A percentile compares a stretch with the other conserved stretches of the same genome.
Conservation (phyloP, 306 rosid genomes). For the Inga laurina region DNA sequence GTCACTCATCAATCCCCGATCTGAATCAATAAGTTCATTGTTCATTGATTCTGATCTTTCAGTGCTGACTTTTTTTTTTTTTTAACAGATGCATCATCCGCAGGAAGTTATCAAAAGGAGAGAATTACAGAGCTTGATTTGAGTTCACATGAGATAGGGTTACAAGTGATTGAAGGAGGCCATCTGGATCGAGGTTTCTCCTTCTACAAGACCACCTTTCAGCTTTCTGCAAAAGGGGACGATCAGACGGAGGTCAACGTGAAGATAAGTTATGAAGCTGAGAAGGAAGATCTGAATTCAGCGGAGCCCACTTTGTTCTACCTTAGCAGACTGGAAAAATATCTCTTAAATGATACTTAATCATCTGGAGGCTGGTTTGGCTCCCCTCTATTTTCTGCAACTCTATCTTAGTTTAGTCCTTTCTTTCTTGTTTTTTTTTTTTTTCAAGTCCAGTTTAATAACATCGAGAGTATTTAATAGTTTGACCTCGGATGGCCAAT, state of each 20-base stretch:
- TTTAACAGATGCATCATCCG: slow-evolving; percentile 14
- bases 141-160: slow-evolving; percentile 42
- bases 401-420: not conserved
- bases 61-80: not conserved
- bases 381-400: not conserved
- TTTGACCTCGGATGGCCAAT: not conserved
- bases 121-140: slow-evolving; percentile 60
- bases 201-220: slow-evolving; percentile 53
- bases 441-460: no score
- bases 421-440: not conserved
- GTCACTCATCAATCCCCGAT: not conserved
- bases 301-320: slow-evolving; percentile 41
- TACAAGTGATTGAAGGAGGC: slow-evolving; percentile 64
- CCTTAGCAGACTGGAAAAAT: slow-evolving; percentile 44
- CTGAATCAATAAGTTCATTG: not conserved
- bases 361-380: no score
- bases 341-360: slow-evolving; percentile 34
- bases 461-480: not conserved
- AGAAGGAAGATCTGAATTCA: slow-evolving; percentile 37
- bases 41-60: not conserved
- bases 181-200: slow-evolving; percentile 54
- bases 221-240: slow-evolving; percentile 35
- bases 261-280: slow-evolving; percentile 50
- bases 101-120: slow-evolving; percentile 49
- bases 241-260: slow-evolving; percentile 50